Evolutionary conservation across 164 flowering plant genomes (phyloP).

Genomic region (grape (Vitis vinifera)): DNA sequence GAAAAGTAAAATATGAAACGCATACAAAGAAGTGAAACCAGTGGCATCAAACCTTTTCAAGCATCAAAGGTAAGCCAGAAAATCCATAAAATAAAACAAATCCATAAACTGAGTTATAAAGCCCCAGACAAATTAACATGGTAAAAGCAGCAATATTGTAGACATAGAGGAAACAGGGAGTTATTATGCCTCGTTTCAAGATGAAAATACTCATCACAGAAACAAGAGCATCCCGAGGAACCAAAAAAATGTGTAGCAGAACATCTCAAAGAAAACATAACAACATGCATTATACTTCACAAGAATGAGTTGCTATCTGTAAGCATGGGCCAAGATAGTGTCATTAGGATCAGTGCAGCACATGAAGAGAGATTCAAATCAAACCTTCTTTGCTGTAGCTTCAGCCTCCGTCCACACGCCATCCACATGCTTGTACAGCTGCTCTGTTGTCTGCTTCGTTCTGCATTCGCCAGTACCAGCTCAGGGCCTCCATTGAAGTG

Average conservation of each 20-base stretch:
- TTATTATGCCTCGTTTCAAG: neutral
- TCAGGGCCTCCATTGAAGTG: constrained; percentile 58
- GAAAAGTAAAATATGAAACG: too few species aligned
- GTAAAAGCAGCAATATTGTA: too few species aligned
- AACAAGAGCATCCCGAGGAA: neutral
- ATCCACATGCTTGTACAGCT: constrained; percentile 88
- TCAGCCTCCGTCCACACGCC: constrained; percentile 93
- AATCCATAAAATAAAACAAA: too few species aligned
- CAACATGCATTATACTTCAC: too few species aligned
- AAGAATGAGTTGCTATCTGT: neutral
- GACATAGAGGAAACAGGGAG: too few species aligned
- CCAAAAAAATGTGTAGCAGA: neutral
- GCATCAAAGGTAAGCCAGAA: too few species aligned
- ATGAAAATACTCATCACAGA: neutral
- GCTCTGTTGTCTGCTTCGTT: constrained; percentile 94
- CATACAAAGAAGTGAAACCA: too few species aligned
- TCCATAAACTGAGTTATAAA: too few species aligned
- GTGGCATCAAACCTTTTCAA: too few species aligned
- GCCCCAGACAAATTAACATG: too few species aligned
- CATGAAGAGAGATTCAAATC: neutral
- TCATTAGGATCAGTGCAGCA: neutral
- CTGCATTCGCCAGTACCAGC: constrained; percentile 92
- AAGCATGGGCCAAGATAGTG: neutral
- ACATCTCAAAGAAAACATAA: neutral
- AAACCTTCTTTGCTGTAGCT: constrained; percentile 82